Percentiles rank a stretch among this genome's conserved stretches.
These are phyloP conservation scores for Clitoria ternatea DNA, from an alignment of 306 rosid species.

Conservation along the genomic window DNA sequence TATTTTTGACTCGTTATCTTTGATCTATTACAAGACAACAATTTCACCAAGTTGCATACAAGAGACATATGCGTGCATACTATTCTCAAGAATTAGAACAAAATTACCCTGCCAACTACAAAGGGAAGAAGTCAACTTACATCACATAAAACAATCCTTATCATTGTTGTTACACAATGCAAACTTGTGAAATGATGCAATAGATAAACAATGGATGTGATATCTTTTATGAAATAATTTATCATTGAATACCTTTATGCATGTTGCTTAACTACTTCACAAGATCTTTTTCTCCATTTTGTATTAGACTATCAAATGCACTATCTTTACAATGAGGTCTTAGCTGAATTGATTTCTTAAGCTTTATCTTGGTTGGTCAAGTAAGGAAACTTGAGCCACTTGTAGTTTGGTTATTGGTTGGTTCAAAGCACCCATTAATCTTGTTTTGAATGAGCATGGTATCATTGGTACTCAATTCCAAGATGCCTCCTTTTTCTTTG, in stretches of 20 bases:
- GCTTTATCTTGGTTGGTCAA: conserved; percentile 57
- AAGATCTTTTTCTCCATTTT: conserved; percentile 51
- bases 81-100: conserved; percentile 3
- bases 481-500: too few relatives aligned
- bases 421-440: too few relatives aligned
- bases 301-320: conserved; percentile 36
- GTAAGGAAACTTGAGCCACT: too few relatives aligned
- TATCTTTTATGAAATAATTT: neutral
- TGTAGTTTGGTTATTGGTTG: too few relatives aligned
- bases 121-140: neutral
- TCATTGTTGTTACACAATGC: neutral
- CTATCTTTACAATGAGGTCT: conserved; percentile 36
- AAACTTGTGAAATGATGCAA: neutral
- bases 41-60: neutral
- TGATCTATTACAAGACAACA: too few relatives aligned
- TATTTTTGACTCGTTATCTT: too few relatives aligned
- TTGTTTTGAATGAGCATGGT: too few relatives aligned
- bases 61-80: neutral
- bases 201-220: conserved; percentile 4
- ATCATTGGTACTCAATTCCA: too few relatives aligned
- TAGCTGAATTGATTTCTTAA: conserved; percentile 51
- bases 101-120: neutral
- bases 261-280: conserved; percentile 35
- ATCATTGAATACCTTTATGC: neutral
- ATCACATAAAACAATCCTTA: neutral